A percentile compares a stretch with the other conserved stretches of the same genome.
Conservation (phyloP, 345 rosid genomes). For the Cardamine occulta region DNA sequence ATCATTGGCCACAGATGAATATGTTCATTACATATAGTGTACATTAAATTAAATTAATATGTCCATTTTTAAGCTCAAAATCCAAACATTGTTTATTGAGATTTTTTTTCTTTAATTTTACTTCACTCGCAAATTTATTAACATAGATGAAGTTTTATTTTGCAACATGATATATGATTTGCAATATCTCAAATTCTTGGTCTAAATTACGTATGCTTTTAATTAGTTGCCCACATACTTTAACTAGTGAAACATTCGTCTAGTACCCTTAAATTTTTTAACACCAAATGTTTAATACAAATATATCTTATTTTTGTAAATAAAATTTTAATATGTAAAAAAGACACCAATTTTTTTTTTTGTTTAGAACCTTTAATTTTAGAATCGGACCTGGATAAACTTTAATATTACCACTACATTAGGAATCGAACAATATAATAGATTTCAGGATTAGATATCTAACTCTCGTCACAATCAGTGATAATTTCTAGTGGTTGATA, state of each 20-base stretch:
- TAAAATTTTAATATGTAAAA: too few species aligned
- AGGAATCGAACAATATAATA: background rate
- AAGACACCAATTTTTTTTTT: too few species aligned
- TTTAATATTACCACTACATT: background rate
- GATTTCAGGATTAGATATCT: background rate
- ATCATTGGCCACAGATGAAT: background rate
- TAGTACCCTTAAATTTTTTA: too few species aligned
- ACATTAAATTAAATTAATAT: too few species aligned
- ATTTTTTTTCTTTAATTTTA: too few species aligned
- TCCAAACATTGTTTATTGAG: background rate
- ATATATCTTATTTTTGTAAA: too few species aligned
- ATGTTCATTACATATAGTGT: too few species aligned
- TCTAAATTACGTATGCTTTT: background rate
- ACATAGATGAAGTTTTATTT: background rate
- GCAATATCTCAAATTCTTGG: background rate
- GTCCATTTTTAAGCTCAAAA: background rate
- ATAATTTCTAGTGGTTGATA: background rate
- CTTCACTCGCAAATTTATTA: background rate
- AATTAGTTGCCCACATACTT: background rate
- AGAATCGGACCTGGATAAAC: too few species aligned
- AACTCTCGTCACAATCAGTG: background rate
- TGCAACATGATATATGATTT: background rate
- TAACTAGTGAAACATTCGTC: too few species aligned
- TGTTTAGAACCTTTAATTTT: too few species aligned
- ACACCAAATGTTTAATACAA: too few species aligned